These are phyloP conservation scores for Nemania sp. DNA, from an alignment of 2,329 filamentous ascomycete species.

Conservation along the genomic window DNA sequence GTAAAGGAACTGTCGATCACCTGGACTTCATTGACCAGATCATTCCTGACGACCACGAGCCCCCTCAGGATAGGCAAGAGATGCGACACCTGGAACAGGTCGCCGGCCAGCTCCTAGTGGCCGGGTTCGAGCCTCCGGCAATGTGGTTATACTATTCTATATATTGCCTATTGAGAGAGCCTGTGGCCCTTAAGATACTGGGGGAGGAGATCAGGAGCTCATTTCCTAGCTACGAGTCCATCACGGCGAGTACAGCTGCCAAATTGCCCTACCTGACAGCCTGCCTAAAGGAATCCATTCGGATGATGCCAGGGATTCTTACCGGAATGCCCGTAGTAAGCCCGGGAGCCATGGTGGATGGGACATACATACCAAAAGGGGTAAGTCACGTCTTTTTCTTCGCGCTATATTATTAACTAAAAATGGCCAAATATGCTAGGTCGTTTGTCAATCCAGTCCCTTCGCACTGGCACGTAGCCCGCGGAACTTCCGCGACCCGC, in stretches of 20 bases:
- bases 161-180: conserved; percentile 46
- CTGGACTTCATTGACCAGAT: conserved; percentile 35
- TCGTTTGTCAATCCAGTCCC: conserved; percentile 2
- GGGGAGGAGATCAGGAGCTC: conserved; percentile 50
- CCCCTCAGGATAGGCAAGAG: conserved; percentile 14
- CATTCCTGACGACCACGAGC: conserved; percentile 4
- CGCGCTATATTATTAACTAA: too few relatives aligned
- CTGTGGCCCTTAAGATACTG: conserved; percentile 44
- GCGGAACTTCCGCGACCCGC: neutral
- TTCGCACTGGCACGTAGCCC: conserved; percentile 11
- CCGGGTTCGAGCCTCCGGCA: conserved; percentile 27
- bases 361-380: conserved; percentile 3
- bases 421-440: conserved; percentile 35
- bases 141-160: conserved; percentile 38
- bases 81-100: conserved; percentile 30
- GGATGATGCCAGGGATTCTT: conserved; percentile 45
- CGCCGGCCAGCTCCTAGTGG: conserved; percentile 32
- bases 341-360: conserved; percentile 13
- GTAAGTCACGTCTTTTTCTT: neutral
- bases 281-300: conserved; percentile 49
- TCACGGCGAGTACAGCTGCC: conserved; percentile 44
- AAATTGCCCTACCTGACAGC: conserved; percentile 52
- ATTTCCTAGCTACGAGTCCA: conserved; percentile 49
- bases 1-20: conserved; percentile 10
- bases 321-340: conserved; percentile 4